Evolutionary conservation across 2,329 filamentous ascomycete genomes (phyloP).

Genomic region (Bipolaris victoriae): DNA sequence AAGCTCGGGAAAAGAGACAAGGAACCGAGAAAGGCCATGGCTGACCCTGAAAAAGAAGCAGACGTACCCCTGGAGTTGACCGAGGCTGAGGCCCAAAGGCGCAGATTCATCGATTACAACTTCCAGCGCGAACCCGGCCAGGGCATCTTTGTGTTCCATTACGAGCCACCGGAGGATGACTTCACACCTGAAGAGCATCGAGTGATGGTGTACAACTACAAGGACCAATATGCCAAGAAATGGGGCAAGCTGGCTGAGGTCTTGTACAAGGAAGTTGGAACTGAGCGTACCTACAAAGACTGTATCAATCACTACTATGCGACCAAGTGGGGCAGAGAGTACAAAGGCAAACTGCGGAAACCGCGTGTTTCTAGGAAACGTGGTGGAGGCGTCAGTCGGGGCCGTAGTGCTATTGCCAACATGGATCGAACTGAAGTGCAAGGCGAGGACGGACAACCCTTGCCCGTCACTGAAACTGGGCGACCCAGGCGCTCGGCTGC

Average conservation of each 20-base stretch:
- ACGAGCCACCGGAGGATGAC: conserved; percentile 74
- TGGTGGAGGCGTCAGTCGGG: conserved; percentile 50
- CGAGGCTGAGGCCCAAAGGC: conserved; percentile 63
- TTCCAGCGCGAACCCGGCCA: conserved; percentile 69
- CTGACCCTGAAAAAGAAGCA: conserved; percentile 78
- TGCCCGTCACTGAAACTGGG: conserved; percentile 55
- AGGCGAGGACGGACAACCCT: conserved; percentile 48
- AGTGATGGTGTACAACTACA: conserved; percentile 74
- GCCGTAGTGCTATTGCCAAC: conserved; percentile 66
- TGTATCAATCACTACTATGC: conserved; percentile 89
- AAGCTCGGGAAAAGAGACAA: conserved; percentile 68
- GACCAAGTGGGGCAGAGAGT: conserved; percentile 74
- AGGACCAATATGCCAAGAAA: conserved; percentile 75
- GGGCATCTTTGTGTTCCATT: conserved; percentile 73
- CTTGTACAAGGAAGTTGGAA: conserved; percentile 55
- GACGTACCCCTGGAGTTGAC: conserved; percentile 73
- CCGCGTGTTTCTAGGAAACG: conserved; percentile 38
- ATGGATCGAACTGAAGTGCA: conserved; percentile 48
- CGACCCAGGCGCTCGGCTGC: conserved; percentile 63
- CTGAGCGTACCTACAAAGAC: conserved; percentile 73
- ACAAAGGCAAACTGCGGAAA: conserved; percentile 71
- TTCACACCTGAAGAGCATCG: conserved; percentile 74
- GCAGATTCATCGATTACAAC: conserved; percentile 68
- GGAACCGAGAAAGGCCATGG: conserved; percentile 69
- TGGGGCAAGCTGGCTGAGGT: conserved; percentile 78